phyloP scores from a whole-genome alignment of 768 basidiomycete species.

The Amanita inopinata region DNA sequence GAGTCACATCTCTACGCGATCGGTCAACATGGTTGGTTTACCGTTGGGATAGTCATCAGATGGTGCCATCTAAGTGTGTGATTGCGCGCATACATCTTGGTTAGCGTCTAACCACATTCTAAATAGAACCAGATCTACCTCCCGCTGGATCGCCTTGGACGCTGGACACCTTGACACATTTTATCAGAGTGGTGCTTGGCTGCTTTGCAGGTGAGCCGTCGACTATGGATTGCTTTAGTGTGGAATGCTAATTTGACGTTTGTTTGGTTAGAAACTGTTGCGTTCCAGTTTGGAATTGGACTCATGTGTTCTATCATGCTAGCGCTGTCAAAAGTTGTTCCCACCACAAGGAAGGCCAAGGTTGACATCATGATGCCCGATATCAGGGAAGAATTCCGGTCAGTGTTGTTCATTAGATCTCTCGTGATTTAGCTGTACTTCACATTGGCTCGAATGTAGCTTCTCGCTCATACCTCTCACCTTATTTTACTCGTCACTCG shows the following conservation, averaged over 20 bases:
- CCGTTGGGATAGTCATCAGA: conserved; percentile 48
- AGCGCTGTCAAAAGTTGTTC: conserved; percentile 26
- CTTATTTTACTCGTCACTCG: conserved; percentile 74
- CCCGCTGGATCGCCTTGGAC: conserved; percentile 40
- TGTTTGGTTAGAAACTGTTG: conserved; percentile 49
- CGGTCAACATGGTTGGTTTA: conserved; percentile 1
- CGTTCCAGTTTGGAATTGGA: conserved; percentile 64
- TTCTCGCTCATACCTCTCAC: conserved; percentile 70
- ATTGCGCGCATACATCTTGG: neutral
- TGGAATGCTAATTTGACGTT: conserved; percentile 1
- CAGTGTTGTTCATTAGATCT: conserved; percentile 2
- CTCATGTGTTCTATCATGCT: conserved; percentile 47
- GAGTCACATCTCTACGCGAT: conserved; percentile 21
- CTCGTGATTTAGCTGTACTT: neutral
- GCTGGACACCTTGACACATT: conserved; percentile 34
- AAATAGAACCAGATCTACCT: conserved; percentile 30
- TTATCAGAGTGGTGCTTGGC: conserved; percentile 53
- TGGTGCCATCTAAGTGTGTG: conserved; percentile 62
- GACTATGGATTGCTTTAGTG: neutral
- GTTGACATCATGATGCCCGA: conserved; percentile 26
- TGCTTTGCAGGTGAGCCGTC: conserved; percentile 46
- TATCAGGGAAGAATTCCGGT: conserved; percentile 58
- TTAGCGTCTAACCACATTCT: neutral
- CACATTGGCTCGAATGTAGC: conserved; percentile 29
- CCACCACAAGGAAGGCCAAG: conserved; percentile 18